Evolutionary conservation across 495 filamentous ascomycete species (phyloP), one percentile per base, ranked within the genome.

Genomic region (Entonaema liquescens): DNA sequence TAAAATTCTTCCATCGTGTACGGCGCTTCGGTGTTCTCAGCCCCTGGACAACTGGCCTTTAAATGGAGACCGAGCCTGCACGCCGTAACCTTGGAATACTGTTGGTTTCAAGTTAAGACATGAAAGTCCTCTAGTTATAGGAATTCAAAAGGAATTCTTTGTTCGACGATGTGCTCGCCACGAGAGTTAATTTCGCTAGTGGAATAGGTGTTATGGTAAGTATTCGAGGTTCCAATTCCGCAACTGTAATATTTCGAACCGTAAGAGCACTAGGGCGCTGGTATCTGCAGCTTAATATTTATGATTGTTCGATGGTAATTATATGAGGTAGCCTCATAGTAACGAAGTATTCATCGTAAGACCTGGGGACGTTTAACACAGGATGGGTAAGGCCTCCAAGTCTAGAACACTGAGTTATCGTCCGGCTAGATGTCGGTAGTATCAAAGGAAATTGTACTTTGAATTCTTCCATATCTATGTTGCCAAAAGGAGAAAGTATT

Each of bases 391-490:
- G 33, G 29, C 28, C 17, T 53, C 56, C 44, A 60, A 53, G 55
- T 65, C 70, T 72, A 68, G 70, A 72, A 31, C 70, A 25, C 60
- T 65, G 49, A 62, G 60, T 65, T 62, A 59, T 53, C 57, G 5
- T 26, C 67, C 54, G 61, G 53, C 21, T 56, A 36, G 56, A 65
- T 50, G 40, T 65, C 54, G 60, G 65, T 72, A 64, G 64, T 49
- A 72, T 64, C 65, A 35, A 35, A 60, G 60, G 59, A 67, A 60
- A 72, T 72, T 67, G 65, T 63, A 54, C 38, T 33, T 68, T 44
- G 54, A 65, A 47, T 72, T 72, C 60, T 68, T 72, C 70, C 65
- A 68, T 61, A 60, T 31, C 54, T 52, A 42, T 40, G 47, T 56
- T 72, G n/a, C 59, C 55, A 42, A 61, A 68, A 60, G 26, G 36